phyloP scores from a whole-genome alignment of 1,139 yeast genomes.

The Suhomyces terraborum region DNA sequence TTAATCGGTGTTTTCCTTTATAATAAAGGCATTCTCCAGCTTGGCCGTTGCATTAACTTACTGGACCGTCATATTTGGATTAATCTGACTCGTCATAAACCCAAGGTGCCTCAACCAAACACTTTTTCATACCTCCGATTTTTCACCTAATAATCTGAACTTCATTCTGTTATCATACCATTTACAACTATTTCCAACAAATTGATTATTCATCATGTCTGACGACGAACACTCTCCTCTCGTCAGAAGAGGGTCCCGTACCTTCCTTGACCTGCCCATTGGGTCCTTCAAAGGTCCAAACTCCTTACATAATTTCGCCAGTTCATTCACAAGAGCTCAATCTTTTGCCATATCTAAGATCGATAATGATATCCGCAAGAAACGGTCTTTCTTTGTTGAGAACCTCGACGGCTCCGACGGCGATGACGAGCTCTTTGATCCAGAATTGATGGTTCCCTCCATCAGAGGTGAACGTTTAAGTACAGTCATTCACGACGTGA shows the following conservation, averaged over 20 bases:
- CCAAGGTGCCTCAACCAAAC: too few relatives aligned
- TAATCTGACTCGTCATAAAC: too few relatives aligned
- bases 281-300: slow-evolving; percentile 53
- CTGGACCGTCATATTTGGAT: too few relatives aligned
- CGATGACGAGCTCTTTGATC: slow-evolving; percentile 68
- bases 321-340: slow-evolving; percentile 51
- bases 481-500: slow-evolving; percentile 45
- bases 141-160: too few relatives aligned
- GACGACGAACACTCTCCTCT: slow-evolving; percentile 22
- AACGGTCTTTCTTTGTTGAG: slow-evolving; percentile 41
- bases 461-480: slow-evolving; percentile 65
- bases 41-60: too few relatives aligned
- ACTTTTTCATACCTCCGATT: too few relatives aligned
- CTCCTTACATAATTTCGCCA: slow-evolving; percentile 50
- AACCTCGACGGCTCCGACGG: slow-evolving; percentile 22
- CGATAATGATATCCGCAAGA: slow-evolving; percentile 46
- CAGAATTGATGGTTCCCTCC: slow-evolving; percentile 69
- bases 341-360: slow-evolving; percentile 47
- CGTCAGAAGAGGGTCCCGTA: slow-evolving; percentile 30
- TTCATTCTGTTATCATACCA: too few relatives aligned
- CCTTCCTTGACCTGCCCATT: slow-evolving; percentile 41
- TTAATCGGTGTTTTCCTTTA: too few relatives aligned
- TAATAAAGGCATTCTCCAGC: too few relatives aligned
- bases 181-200: neutral
- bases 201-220: neutral